Evolutionary conservation across 192 early-diverging fungal genomes (phyloP).

Genomic region (Rhizophagus sp.): DNA sequence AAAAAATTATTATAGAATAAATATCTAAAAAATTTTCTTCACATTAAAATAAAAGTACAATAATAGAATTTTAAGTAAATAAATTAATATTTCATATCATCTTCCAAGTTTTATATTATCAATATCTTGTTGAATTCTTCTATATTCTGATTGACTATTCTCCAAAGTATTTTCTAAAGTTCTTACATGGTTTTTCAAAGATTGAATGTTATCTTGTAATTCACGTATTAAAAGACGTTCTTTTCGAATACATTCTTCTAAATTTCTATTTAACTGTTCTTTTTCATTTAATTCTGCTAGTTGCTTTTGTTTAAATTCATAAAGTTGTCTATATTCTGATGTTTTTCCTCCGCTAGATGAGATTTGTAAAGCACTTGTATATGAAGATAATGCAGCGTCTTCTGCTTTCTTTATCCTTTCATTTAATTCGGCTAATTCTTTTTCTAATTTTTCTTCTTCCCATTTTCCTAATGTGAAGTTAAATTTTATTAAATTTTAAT

Average conservation of each 20-base stretch:
- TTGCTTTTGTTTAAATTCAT: conserved; percentile 57
- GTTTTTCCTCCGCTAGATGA: conserved; percentile 35
- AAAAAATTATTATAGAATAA: background rate
- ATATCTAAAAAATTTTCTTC: background rate
- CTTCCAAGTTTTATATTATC: conserved; percentile 26
- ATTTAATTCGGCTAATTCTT: conserved; percentile 50
- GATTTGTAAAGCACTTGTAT: conserved; percentile 21
- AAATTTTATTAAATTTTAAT: background rate
- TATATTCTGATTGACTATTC: conserved; percentile 49
- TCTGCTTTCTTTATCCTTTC: conserved; percentile 52
- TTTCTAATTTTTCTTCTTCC: conserved; percentile 51
- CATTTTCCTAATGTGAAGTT: background rate
- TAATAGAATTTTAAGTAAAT: background rate
- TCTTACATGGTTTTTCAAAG: conserved; percentile 48
- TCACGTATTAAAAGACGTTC: conserved; percentile 49
- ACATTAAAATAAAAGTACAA: background rate
- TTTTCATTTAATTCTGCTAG: conserved; percentile 47
- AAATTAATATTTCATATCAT: background rate
- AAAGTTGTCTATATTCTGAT: conserved; percentile 51
- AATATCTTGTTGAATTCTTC: conserved; percentile 43
- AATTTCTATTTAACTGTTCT: conserved; percentile 38
- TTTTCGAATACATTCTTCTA: conserved; percentile 55
- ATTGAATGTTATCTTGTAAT: conserved; percentile 47
- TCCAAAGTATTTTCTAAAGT: conserved; percentile 51
- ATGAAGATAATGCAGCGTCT: conserved; percentile 31